Base-by-base conservation (phyloP, 345 rosid species). In the Conringia planisiliqua region DNA sequence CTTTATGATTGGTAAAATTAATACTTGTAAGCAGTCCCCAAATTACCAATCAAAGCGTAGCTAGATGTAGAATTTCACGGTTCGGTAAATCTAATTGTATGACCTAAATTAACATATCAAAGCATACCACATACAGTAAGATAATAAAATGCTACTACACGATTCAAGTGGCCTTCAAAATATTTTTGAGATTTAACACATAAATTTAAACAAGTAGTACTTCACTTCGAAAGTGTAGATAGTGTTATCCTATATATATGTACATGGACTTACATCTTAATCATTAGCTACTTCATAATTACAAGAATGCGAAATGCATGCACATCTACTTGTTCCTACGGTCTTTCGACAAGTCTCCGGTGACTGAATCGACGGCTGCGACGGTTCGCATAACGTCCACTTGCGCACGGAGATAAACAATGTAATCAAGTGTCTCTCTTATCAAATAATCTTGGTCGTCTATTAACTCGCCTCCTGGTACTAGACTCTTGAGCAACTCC, bases 371-470 rank as follows among this genome's bases (percentile, higher is more conserved):
- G 10, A 77, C 78, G 30, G 55, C 59, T 47, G 85, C 89, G 24
- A 89, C 71, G 39, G 74, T 72, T 61, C 85, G 78, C 97, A 93
- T 93, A 48, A 83, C 91, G 79, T 85, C 95, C 54, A 93, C 92
- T 72, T 90, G 97, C 60, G 88, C 89, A 73, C 70, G 88, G 64
- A 93, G 93, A 58, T 86, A 85, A 17, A 85, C 43, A 13, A 90
- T 83, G 76, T 93, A 93, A 65, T 90, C 98, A 79, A 93, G 87
- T 85, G 96, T 86, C 84, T 93, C 98, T 82, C 77, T 79, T 66
- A 93, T 82, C 82, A 93, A 80, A 57, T 82, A 80, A 14, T 76
- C 62, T 24, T 82, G 84, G 69, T 88, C 86, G 78, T 89, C 83
- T 30, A 81, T 79, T 52, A 60, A 73, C 69, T 86, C 85, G 4